Evolutionary conservation across 164 flowering plant species (phyloP).

Genomic region (Buxus sempervirens): DNA sequence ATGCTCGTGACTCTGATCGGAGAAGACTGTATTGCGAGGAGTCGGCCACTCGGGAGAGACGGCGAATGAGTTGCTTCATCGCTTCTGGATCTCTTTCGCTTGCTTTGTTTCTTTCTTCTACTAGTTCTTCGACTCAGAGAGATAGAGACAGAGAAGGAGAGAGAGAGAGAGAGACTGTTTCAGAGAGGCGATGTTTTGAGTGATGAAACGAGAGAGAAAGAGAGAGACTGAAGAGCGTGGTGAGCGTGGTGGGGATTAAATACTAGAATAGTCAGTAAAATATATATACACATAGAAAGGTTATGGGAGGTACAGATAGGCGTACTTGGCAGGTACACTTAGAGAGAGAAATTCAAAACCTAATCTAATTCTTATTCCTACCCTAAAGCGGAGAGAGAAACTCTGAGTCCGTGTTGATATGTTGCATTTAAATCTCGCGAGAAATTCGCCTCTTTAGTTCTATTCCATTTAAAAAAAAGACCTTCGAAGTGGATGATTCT

Average conservation of each 20-base stretch:
- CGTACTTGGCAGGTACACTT: conserved; percentile 64
- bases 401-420: too few relatives aligned
- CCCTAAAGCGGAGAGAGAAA: too few relatives aligned
- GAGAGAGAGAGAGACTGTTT: neutral
- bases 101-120: neutral
- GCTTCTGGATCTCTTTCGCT: neutral
- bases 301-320: conserved; percentile 42
- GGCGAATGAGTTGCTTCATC: conserved; percentile 67
- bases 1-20: conserved; percentile 29
- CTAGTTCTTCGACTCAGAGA: neutral
- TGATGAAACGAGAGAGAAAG: conserved; percentile 1
- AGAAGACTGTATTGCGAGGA: conserved; percentile 62
- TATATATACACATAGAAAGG: conserved; percentile 1
- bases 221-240: conserved; percentile 2
- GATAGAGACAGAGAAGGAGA: conserved; percentile 9
- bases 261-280: neutral
- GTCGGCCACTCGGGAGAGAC: conserved; percentile 65
- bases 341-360: neutral
- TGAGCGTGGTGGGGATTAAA: conserved; percentile 12
- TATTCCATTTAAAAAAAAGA: too few relatives aligned
- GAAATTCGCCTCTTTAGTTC: too few relatives aligned
- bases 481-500: too few relatives aligned
- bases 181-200: too few relatives aligned
- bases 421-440: too few relatives aligned
- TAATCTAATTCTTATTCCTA: too few relatives aligned